A percentile compares a stretch with the other conserved stretches of the same genome.
Conservation (phyloP, 176 grass and related monocot genomes). For the Ensete glaucum region DNA sequence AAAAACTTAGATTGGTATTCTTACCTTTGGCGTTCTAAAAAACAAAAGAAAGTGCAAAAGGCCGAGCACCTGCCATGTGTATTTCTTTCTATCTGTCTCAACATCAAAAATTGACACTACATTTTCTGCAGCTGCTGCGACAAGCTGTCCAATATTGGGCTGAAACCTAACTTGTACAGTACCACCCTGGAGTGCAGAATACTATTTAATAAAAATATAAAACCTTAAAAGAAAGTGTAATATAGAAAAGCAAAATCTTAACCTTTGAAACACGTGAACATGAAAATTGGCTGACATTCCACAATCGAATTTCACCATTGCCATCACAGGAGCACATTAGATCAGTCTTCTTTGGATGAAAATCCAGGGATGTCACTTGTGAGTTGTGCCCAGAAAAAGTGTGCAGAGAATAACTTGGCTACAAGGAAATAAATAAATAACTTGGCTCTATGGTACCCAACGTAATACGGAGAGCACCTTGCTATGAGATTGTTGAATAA, state of each 20-base stretch:
- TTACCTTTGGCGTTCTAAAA: neutral
- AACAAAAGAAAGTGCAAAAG: neutral
- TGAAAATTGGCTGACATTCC: constrained; percentile 41
- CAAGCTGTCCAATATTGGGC: constrained; percentile 57
- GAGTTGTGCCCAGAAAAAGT: constrained; percentile 51
- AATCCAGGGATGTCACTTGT: constrained; percentile 86
- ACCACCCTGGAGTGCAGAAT: constrained; percentile 46
- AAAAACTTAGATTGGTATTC: neutral
- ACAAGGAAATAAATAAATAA: constrained; percentile 25
- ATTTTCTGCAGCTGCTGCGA: constrained; percentile 74
- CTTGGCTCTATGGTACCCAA: too few relatives aligned
- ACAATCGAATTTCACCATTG: constrained; percentile 84
- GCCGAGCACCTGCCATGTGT: constrained; percentile 50
- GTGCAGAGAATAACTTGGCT: constrained; percentile 72
- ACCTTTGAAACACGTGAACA: constrained; percentile 55
- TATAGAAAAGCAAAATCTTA: constrained; percentile 1
- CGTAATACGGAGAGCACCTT: too few relatives aligned
- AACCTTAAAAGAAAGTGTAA: neutral
- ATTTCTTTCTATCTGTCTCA: constrained; percentile 58
- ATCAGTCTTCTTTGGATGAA: constrained; percentile 94
- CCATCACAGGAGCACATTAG: constrained; percentile 89
- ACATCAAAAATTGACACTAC: constrained; percentile 73
- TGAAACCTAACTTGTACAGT: constrained; percentile 92
- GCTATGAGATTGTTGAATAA: too few relatives aligned
- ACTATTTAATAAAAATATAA: constrained; percentile 22